Conservation (phyloP, 306 rosid genomes). For the Senna tora region DNA sequence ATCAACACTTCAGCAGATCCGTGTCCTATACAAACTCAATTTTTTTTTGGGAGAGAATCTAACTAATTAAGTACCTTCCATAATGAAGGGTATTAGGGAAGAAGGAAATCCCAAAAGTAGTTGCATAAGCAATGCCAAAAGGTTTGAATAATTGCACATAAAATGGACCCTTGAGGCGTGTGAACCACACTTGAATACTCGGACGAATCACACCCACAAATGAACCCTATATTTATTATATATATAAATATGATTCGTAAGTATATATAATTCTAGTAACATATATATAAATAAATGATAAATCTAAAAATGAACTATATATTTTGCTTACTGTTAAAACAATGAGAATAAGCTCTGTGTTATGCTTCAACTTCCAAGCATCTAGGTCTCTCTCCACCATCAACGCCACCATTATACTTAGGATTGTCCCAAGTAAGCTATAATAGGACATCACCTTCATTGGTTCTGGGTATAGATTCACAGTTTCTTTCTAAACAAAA, state of each 20-base stretch:
- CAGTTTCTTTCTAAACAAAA: conserved; percentile 44
- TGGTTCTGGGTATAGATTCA: conserved; percentile 44
- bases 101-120: conserved; percentile 47
- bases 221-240: conserved; percentile 28
- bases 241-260: too few species aligned
- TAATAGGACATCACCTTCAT: conserved; percentile 44
- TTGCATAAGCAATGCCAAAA: conserved; percentile 52
- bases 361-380: conserved; percentile 45
- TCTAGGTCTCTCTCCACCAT: conserved; percentile 39
- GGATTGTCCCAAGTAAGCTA: conserved; percentile 44
- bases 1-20: too few species aligned
- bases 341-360: conserved; percentile 47
- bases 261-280: too few species aligned
- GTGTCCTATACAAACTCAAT: too few species aligned
- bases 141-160: conserved; percentile 50
- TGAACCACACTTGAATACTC: conserved; percentile 45
- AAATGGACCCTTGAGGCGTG: conserved; percentile 42
- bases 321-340: conserved; percentile 40
- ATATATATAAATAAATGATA: too few species aligned
- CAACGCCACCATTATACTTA: conserved; percentile 39
- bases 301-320: too few species aligned
- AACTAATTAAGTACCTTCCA: conserved; percentile 41
- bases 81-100: conserved; percentile 50
- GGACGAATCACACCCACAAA: conserved; percentile 55
- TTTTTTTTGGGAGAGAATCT: conserved; percentile 2